phyloP scores from a whole-genome alignment of 345 rosid species.

The Angophora floribunda region DNA sequence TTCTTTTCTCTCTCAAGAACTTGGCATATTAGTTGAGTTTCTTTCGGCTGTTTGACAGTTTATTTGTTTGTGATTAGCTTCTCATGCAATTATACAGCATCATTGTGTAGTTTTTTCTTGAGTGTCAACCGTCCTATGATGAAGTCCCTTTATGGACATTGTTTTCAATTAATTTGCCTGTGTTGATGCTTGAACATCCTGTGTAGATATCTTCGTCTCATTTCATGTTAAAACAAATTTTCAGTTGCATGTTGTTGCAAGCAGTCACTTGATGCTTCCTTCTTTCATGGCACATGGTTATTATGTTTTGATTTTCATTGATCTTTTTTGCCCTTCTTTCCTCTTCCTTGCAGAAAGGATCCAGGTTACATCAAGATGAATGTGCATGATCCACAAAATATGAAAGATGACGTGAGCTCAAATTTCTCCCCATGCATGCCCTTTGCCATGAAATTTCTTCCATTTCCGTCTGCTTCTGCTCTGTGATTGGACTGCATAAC shows the following conservation, averaged over 20 bases:
- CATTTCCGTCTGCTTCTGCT: background rate
- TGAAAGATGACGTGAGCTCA: constrained; percentile 84
- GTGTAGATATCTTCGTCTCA: background rate
- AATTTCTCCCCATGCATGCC: background rate
- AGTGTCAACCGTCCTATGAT: background rate
- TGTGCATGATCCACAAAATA: constrained; percentile 65
- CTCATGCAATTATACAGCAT: background rate
- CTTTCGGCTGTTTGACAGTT: background rate
- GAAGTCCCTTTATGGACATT: background rate
- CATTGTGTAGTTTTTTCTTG: background rate
- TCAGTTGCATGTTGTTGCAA: background rate
- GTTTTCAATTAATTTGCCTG: background rate
- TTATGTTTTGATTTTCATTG: background rate
- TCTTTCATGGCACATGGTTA: background rate
- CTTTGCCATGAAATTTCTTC: background rate
- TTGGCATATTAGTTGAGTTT: background rate
- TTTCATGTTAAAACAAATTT: background rate
- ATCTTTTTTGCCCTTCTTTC: background rate
- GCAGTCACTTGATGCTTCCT: background rate
- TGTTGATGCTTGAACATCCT: background rate
- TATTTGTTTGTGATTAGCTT: background rate
- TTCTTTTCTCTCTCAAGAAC: background rate
- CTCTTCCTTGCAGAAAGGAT: constrained; percentile 63
- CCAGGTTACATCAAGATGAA: constrained; percentile 89
- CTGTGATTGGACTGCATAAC: background rate